Conservation (phyloP, 305 asterid species). For the Rubia tinctorum region DNA sequence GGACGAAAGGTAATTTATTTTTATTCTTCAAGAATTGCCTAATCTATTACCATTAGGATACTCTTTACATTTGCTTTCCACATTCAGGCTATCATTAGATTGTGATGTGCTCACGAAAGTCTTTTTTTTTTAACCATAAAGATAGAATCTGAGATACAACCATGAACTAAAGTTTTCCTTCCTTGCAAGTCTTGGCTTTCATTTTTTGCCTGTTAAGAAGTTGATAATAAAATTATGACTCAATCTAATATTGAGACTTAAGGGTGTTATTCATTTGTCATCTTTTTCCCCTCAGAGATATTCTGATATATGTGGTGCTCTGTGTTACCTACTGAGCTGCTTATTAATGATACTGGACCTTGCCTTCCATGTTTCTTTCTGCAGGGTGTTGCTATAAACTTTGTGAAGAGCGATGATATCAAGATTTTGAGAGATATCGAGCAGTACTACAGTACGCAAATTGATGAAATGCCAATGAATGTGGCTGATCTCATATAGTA, state of each 20-base stretch:
- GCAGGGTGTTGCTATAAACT: slow-evolving; percentile 97
- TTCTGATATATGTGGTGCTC: background rate
- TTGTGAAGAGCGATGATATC: slow-evolving; percentile 89
- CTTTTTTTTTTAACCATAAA: background rate
- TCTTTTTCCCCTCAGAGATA: too few relatives aligned
- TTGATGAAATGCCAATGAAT: slow-evolving; percentile 98
- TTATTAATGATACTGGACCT: background rate
- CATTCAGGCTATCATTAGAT: background rate
- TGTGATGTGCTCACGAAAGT: too few relatives aligned
- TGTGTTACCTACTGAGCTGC: background rate
- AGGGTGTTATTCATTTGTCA: background rate
- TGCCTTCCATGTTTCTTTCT: background rate
- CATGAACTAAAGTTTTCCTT: background rate
- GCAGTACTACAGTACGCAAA: slow-evolving; percentile 93
- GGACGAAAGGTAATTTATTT: slow-evolving; percentile 67
- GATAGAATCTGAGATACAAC: background rate
- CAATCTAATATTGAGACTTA: background rate
- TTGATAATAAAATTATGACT: background rate
- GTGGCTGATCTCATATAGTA: slow-evolving; percentile 69
- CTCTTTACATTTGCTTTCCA: background rate
- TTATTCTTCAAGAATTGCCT: background rate
- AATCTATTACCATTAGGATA: background rate
- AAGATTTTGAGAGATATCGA: slow-evolving; percentile 88
- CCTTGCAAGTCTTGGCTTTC: background rate
- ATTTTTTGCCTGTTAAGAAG: background rate